Percentiles rank a stretch among this genome's conserved stretches.
Evolutionary conservation across 148 eudicot genomes (phyloP).

Genomic region (Agrostemma githago): DNA sequence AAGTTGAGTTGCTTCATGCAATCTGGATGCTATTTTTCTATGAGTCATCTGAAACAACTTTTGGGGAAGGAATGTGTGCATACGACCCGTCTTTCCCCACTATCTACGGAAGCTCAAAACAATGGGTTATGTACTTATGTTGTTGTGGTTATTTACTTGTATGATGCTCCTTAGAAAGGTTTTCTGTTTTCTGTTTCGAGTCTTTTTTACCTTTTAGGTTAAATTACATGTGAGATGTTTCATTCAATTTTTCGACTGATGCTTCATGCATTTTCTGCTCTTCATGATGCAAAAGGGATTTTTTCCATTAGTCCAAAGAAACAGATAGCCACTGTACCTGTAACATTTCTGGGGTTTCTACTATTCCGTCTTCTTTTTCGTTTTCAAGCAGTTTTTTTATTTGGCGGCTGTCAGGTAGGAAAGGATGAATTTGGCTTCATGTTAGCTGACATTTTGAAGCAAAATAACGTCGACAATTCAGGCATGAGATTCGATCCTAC

Average conservation of each 20-base stretch:
- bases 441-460: slow-evolving; percentile 71
- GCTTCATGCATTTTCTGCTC: not conserved
- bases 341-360: not conserved
- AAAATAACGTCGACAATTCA: slow-evolving; percentile 67
- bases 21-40: not conserved
- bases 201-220: not conserved
- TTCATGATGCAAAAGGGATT: not conserved
- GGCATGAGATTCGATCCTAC: slow-evolving; percentile 68
- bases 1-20: not conserved
- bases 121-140: not conserved
- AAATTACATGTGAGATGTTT: not conserved
- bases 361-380: not conserved
- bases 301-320: not conserved
- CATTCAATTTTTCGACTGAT: not conserved
- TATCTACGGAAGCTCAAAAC: not conserved
- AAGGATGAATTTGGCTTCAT: slow-evolving; percentile 84
- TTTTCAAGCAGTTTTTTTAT: not conserved
- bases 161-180: not conserved
- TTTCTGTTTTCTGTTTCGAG: not conserved
- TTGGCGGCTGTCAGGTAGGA: slow-evolving; percentile 54
- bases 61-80: not conserved
- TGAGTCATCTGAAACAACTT: not conserved
- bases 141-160: not conserved
- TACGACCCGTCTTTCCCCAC: not conserved
- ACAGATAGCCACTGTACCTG: not conserved